phyloP scores from a whole-genome alignment of 2,329 filamentous ascomycete genomes.

The Tricladium varicosporioides region DNA sequence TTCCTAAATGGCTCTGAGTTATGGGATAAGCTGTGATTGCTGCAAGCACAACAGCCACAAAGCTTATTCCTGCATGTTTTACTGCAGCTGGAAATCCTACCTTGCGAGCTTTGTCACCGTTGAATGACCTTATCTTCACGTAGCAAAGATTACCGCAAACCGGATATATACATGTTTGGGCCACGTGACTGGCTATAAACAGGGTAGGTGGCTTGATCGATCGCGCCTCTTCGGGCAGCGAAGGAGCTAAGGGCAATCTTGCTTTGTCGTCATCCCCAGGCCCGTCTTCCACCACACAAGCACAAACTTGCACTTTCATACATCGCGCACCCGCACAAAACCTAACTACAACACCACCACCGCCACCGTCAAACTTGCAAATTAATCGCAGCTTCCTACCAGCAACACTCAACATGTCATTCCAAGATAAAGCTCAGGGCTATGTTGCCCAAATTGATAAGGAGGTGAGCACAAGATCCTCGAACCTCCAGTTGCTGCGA shows the following conservation, averaged over 20 bases:
- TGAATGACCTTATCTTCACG: neutral
- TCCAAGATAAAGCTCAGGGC: slow-evolving; percentile 74
- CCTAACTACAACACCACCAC: neutral
- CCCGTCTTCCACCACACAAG: neutral
- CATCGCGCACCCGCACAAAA: neutral
- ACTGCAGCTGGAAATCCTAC: no score
- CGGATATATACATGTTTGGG: neutral
- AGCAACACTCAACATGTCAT: slow-evolving; percentile 57
- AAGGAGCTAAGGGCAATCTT: slow-evolving; percentile 1
- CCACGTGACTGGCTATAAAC: neutral
- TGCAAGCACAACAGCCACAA: no score
- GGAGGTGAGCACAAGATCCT: slow-evolving; percentile 53
- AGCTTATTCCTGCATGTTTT: no score
- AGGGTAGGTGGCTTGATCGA: neutral
- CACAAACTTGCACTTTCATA: neutral
- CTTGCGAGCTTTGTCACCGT: no score
- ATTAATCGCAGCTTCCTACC: neutral
- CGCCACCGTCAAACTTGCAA: neutral
- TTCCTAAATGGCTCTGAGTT: no score
- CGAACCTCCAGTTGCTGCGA: neutral
- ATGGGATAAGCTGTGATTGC: no score
- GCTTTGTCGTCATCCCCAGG: slow-evolving; percentile 9
- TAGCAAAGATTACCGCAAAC: neutral
- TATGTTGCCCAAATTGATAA: slow-evolving; percentile 78
- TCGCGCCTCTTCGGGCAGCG: neutral